Evolutionary conservation across 2,329 filamentous ascomycete species (phyloP), one percentile per base, ranked within the genome.

Genomic region (Orbilia brochopaga): DNA sequence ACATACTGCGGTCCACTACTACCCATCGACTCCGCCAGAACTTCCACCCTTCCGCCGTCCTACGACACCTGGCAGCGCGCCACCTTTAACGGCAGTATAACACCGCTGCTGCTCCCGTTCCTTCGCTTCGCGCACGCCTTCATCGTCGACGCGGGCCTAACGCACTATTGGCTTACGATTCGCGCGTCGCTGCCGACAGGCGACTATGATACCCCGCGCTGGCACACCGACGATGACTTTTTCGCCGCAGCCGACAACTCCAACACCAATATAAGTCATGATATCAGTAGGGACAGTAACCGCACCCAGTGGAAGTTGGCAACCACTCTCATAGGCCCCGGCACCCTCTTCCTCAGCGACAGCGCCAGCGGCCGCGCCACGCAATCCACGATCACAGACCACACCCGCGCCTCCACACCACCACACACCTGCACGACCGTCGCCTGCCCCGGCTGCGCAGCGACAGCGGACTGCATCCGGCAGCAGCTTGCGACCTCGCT

Each of bases 191-290:
- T 76, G 46, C 78, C 81, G 0, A 82, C 80, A 0, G 50, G 74
- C 32, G 81, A 83, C 24, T 84, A 80, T 74, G 80, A 84, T 72
- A 77, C 73, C 8, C 80, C 81, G 0, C 77, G 83, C 52, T 84
- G 82, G 83, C 83, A 84, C 67, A 81, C 81, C 0, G 83, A 84
- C 70, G 82, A 84, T 62, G 76, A 82, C 15, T 83, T 84, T 75
- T 84, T 80, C 69, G 67, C 67, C 53, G 70, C 66, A 2, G 74
- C 75, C 10, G 62, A 64, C 23, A 64, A 76, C 8, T 56, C 32
- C n/a, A 46, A 44, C 35, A 42, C 24, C 46, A 57, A 57, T 35
- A 51, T 24, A 21, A 66, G 35, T 42, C 17, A 44, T 37, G 54
- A 75, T 58, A 59, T 67, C 46, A 51, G 19, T 27, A 27, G 53